These are phyloP conservation scores for Neonectria magnoliae DNA, from an alignment of 2,329 filamentous ascomycete species.

Conservation along the genomic window DNA sequence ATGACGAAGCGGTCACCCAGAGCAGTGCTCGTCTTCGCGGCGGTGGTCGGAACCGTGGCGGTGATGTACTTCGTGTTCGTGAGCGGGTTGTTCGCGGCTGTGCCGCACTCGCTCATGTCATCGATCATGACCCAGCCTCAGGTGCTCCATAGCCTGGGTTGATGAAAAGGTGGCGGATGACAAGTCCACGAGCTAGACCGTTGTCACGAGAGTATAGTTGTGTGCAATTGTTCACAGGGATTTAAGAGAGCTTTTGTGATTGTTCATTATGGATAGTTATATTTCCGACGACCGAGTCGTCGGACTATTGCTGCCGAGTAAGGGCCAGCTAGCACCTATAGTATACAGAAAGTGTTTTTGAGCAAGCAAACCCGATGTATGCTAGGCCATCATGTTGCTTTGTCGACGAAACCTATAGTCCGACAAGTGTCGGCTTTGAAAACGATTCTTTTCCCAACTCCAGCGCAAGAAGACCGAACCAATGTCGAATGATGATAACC, in stretches of 20 bases:
- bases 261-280: slow-evolving; percentile 1
- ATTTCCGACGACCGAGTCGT: slow-evolving; percentile 13
- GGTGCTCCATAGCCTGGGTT: slow-evolving; percentile 30
- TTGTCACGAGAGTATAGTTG: neutral
- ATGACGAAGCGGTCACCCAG: slow-evolving; percentile 12
- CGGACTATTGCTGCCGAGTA: slow-evolving; percentile 14
- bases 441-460: slow-evolving; percentile 37
- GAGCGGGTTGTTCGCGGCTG: slow-evolving; percentile 23
- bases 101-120: slow-evolving; percentile 33
- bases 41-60: slow-evolving; percentile 26
- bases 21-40: slow-evolving; percentile 35
- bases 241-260: neutral
- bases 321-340: neutral
- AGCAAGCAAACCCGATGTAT: neutral
- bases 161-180: neutral
- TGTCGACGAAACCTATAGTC: slow-evolving; percentile 8
- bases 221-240: neutral
- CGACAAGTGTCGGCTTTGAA: slow-evolving; percentile 13
- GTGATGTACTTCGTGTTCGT: slow-evolving; percentile 31
- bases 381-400: slow-evolving; percentile 3
- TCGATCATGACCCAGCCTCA: slow-evolving; percentile 34
- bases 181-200: neutral
- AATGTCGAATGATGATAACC: slow-evolving; percentile 15
- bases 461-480: slow-evolving; percentile 19
- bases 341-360: slow-evolving; percentile 2